Evolutionary conservation across 768 basidiomycete species (phyloP).

Genomic region (Lactifluus echinatus): DNA sequence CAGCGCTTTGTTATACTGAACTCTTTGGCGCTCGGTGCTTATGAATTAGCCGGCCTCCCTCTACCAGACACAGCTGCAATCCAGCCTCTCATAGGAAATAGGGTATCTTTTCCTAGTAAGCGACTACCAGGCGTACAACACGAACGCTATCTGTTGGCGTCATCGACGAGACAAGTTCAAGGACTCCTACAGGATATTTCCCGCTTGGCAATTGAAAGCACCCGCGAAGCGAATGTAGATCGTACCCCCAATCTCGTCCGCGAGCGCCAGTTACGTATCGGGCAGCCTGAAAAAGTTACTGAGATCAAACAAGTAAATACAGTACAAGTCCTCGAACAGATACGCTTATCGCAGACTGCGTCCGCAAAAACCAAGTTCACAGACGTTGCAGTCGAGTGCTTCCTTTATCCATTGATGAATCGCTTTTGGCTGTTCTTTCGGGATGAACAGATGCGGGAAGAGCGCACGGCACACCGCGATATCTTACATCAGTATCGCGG

Average conservation of each 20-base stretch:
- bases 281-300: constrained; percentile 37
- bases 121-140: constrained; percentile 66
- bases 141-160: constrained; percentile 30
- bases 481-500: constrained; percentile 53
- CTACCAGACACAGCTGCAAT: constrained; percentile 23
- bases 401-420: constrained; percentile 83
- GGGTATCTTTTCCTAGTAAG: constrained; percentile 71
- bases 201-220: constrained; percentile 51
- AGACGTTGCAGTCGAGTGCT: constrained; percentile 76
- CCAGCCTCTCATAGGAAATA: constrained; percentile 28
- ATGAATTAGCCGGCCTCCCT: constrained; percentile 61
- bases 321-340: constrained; percentile 13
- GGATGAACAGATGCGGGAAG: constrained; percentile 72
- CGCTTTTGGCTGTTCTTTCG: constrained; percentile 93
- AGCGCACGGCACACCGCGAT: constrained; percentile 51
- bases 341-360: constrained; percentile 4
- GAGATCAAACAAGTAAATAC: constrained; percentile 29
- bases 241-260: constrained; percentile 56
- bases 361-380: constrained; percentile 39
- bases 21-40: constrained; percentile 75
- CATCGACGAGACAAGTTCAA: constrained; percentile 37
- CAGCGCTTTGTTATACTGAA: constrained; percentile 84
- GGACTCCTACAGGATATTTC: constrained; percentile 57
- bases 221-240: constrained; percentile 44
- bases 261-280: constrained; percentile 66